Evolutionary conservation across 768 basidiomycete genomes (phyloP).

Genomic region (Leccinum pellstonianum): DNA sequence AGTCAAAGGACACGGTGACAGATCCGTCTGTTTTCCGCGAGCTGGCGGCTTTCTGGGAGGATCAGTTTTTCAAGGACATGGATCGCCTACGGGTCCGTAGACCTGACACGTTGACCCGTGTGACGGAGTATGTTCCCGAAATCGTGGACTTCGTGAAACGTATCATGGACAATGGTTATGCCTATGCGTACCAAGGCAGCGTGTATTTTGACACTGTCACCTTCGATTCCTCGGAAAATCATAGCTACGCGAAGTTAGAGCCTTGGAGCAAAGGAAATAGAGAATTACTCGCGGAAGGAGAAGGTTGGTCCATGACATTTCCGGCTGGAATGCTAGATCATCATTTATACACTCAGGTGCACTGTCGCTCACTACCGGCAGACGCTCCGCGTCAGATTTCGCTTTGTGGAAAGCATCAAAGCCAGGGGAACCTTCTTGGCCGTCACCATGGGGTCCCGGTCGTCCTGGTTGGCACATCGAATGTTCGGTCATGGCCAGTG

Average conservation of each 20-base stretch:
- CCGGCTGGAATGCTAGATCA: neutral
- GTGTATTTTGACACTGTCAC: conserved; percentile 88
- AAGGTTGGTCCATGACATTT: conserved; percentile 52
- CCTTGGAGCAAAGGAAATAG: conserved; percentile 96
- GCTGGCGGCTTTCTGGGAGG: conserved; percentile 87
- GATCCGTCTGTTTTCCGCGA: conserved; percentile 84
- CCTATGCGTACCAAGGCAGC: conserved; percentile 71
- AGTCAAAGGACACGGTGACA: conserved; percentile 79
- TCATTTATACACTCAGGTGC: conserved; percentile 43
- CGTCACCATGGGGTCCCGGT: conserved; percentile 90
- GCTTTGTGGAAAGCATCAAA: conserved; percentile 98
- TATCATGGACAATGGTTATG: conserved; percentile 83
- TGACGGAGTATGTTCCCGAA: conserved; percentile 96
- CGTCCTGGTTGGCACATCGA: conserved; percentile 99
- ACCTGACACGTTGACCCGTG: conserved; percentile 90
- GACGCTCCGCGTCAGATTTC: conserved; percentile 87
- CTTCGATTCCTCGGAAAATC: conserved; percentile 74
- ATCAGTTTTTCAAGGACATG: conserved; percentile 91
- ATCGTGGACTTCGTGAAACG: conserved; percentile 85
- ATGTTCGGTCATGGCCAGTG: conserved; percentile 97
- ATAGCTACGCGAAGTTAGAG: conserved; percentile 91
- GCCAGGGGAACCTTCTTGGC: conserved; percentile 95
- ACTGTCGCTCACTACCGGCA: conserved; percentile 54
- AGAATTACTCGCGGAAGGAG: conserved; percentile 86
- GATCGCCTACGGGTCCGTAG: conserved; percentile 77